Evolutionary conservation across 176 grass and related monocot species (phyloP), one percentile per base, ranked within the genome.

Genomic region (Musa troglodytarum): DNA sequence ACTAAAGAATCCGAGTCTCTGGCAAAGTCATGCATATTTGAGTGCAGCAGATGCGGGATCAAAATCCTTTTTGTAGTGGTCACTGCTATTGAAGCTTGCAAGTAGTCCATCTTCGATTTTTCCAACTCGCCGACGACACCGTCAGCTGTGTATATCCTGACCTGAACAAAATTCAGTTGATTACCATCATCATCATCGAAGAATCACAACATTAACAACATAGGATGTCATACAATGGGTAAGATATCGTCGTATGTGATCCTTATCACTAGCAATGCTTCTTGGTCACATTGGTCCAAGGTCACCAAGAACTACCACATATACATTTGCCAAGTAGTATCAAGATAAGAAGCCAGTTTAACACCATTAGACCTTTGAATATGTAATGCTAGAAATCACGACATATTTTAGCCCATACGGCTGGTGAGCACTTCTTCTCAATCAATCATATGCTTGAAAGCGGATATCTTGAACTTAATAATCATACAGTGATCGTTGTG

Each of bases 91-190:
- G 95, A 88, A 3, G 95, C 95, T 82, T 93, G 95, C 52, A 93
- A 73, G 57, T 98, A 98, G 61, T 98, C 95, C 68, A 93, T 56
- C 58, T 98, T 98, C 0, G 95, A 87, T 70, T 89, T 93, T 63
- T 93, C 95, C 13, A 98, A 76, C 10, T 98, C 90, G 65, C 65
- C 34, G 9, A 75, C 19, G 5, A 94, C 77, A 1, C 82, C 81
- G 3, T 91, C 95, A 1, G 87, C 78, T 11, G 85, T 98, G 72
- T 98, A 93, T 77, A 91, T 89, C 10, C 85, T 86, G 8, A 99
- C 69, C 94, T 98, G 62, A 73, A 82, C 2, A 14, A 15, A 73
- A 83, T 50, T 21, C 16, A 20, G 53, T 56, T 8, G 11, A 55
- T 77, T 70, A 14, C 19, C 50, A 43, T 49, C 56, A 15, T 76